Base-by-base conservation (phyloP, 768 basidiomycete species). In the Mycena sanguinolenta region DNA sequence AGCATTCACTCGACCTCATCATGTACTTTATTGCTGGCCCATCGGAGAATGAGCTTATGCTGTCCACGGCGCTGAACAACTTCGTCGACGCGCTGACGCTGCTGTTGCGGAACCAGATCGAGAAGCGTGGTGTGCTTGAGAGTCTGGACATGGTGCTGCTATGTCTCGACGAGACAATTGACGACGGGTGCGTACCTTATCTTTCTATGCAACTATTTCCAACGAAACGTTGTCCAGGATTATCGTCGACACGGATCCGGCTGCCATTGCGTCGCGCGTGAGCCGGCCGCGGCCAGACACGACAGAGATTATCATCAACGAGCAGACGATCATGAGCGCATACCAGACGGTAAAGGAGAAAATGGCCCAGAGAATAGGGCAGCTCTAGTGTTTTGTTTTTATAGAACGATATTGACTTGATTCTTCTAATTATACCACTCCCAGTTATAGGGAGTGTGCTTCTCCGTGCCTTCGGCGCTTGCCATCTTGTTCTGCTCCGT, bases 231-330 rank as follows among this genome's bases (percentile, higher is more conserved):
- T 39, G 38, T 62, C 34, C 78, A 98, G 97, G 21, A 94, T 99
- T 78, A 97, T 99, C 73, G 91, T 99, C 23, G 97, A 99, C 82
- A 99, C 97, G 0, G 98, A 99, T 79, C 86, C 97, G 3, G 89
- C 95, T 0, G 93, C 97, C n/a, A 98, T 99, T 78, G 96, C 96
- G 0, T 95, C 96, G 36, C 85, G 98, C 62, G 98, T 99, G 61
- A 97, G 94, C 75, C 84, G 96, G 72, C 95, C 98, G 50, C 92
- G 91, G 72, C 92, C 97, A 19, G 98, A 99, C 80, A 92, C 97
- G 60, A 93, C 92, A 42, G 97, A 99, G 75, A 98, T 99, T 72
- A 92, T 97, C 71, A 97, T 99, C 86, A 98, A 99, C 85, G 98
- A 99, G 83, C 96, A 98, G 83, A 97, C 96, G 12, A 87, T 98